These are phyloP conservation scores for Oidium heveae DNA, from an alignment of 2,329 filamentous ascomycete species.

Conservation along the genomic window DNA sequence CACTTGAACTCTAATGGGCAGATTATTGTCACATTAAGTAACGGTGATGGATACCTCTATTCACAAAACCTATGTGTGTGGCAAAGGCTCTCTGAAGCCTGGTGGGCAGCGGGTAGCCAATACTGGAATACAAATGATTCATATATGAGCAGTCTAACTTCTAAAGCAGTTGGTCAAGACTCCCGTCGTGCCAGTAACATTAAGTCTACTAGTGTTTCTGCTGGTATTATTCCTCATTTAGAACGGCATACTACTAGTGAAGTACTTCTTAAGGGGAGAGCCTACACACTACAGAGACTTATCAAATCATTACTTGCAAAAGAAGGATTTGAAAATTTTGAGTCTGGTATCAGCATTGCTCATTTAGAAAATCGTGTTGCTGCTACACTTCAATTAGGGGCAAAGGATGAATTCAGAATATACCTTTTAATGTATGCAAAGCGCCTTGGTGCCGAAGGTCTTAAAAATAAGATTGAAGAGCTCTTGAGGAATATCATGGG, in stretches of 20 bases:
- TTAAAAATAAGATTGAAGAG: constrained; percentile 78
- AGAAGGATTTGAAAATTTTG: constrained; percentile 80
- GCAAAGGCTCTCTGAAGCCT: constrained; percentile 88
- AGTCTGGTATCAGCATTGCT: constrained; percentile 73
- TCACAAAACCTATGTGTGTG: constrained; percentile 65
- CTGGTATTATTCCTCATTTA: constrained; percentile 76
- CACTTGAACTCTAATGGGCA: constrained; percentile 72
- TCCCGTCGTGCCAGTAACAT: constrained; percentile 21
- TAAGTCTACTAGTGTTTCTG: constrained; percentile 40
- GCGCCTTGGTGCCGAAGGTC: constrained; percentile 69
- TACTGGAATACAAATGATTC: constrained; percentile 98
- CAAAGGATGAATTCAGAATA: constrained; percentile 75
- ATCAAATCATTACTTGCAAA: constrained; percentile 72
- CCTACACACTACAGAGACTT: constrained; percentile 72
- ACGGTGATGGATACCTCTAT: constrained; percentile 86
- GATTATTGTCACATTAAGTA: constrained; percentile 72
- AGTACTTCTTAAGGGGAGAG: constrained; percentile 70
- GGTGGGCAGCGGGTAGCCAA: constrained; percentile 95
- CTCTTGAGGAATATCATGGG: constrained; percentile 61
- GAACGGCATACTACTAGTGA: constrained; percentile 91
- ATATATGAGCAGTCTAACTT: constrained; percentile 56
- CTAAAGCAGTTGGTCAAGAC: constrained; percentile 37
- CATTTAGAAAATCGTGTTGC: constrained; percentile 90
- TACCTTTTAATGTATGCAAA: constrained; percentile 98
- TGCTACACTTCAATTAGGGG: constrained; percentile 59